Percentiles rank a stretch among this genome's conserved stretches.
Evolutionary conservation across 1,284 basidiomycete species (phyloP).

Genomic region (Chondrostereum purpureum): DNA sequence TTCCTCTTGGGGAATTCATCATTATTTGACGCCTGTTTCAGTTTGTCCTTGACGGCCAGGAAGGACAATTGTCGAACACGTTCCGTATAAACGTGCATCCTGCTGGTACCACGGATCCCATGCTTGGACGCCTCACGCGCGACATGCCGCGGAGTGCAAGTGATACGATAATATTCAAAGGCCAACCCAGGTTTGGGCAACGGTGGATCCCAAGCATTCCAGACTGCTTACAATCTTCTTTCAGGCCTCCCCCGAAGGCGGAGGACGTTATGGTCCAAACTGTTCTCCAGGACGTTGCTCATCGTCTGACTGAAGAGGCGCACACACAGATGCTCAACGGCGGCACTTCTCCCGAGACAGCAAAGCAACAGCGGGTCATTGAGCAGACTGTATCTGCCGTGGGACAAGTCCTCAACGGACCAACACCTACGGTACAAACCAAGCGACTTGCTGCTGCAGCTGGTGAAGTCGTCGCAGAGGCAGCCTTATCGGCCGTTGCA

Average conservation of each 20-base stretch:
- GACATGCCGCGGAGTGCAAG: slow-evolving; percentile 57
- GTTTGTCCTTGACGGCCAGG: slow-evolving; percentile 68
- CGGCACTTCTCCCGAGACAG: slow-evolving; percentile 45
- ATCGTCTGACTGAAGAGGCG: slow-evolving; percentile 67
- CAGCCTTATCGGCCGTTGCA: slow-evolving; percentile 46
- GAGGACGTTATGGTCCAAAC: slow-evolving; percentile 56
- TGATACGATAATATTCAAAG: slow-evolving; percentile 37
- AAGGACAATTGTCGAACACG: slow-evolving; percentile 58
- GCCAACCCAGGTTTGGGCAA: slow-evolving; percentile 16
- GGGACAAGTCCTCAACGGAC: slow-evolving; percentile 56
- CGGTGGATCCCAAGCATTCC: slow-evolving; percentile 27
- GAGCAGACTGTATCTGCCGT: slow-evolving; percentile 72
- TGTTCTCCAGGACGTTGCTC: slow-evolving; percentile 66
- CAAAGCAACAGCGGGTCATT: slow-evolving; percentile 73
- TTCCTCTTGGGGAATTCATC: slow-evolving; percentile 11
- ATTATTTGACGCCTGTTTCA: slow-evolving; percentile 22
- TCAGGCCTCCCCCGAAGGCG: not conserved
- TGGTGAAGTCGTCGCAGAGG: slow-evolving; percentile 72
- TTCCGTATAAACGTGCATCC: slow-evolving; percentile 71
- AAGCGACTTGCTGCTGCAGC: slow-evolving; percentile 59
- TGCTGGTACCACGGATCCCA: slow-evolving; percentile 57
- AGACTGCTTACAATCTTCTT: slow-evolving; percentile 19
- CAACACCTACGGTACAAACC: slow-evolving; percentile 35
- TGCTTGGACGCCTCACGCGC: slow-evolving; percentile 51
- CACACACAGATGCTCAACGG: slow-evolving; percentile 56